These are phyloP conservation scores for Ceratobasidium sp. DNA, from an alignment of 1,284 basidiomycete species.

Conservation along the genomic window DNA sequence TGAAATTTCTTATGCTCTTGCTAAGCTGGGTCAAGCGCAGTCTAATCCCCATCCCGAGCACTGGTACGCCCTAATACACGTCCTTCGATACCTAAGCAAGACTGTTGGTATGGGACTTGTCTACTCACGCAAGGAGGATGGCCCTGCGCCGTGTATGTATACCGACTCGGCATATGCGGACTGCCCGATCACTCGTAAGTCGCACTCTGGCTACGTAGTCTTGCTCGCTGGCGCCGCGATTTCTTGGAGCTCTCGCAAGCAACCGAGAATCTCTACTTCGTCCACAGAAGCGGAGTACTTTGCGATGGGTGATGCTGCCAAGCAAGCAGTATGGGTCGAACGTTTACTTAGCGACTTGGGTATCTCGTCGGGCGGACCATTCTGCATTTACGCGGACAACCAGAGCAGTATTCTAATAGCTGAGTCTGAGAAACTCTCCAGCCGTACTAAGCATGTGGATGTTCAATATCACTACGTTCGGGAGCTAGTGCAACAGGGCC, in stretches of 20 bases:
- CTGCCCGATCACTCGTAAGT: conserved; percentile 48
- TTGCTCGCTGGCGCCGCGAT: conserved; percentile 55
- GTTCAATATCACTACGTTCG: conserved; percentile 54
- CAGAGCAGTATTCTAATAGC: conserved; percentile 51
- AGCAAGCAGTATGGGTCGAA: conserved; percentile 55
- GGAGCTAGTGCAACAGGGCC: conserved; percentile 48
- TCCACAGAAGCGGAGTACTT: conserved; percentile 61
- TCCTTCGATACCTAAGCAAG: conserved; percentile 35
- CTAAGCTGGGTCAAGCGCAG: conserved; percentile 12
- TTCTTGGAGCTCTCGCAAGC: conserved; percentile 57
- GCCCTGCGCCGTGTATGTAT: neutral
- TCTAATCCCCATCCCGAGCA: conserved; percentile 37
- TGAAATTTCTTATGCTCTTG: conserved; percentile 1
- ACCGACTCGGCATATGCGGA: conserved; percentile 34
- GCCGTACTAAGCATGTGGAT: conserved; percentile 56
- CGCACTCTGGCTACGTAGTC: conserved; percentile 61
- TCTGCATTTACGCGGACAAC: conserved; percentile 54
- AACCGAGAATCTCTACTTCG: conserved; percentile 56
- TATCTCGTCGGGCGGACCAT: neutral
- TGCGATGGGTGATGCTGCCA: conserved; percentile 54
- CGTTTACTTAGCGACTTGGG: conserved; percentile 45
- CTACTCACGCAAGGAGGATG: neutral
- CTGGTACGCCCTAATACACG: conserved; percentile 14
- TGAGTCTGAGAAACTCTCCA: conserved; percentile 51
- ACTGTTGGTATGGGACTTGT: conserved; percentile 36